A percentile compares a stretch with the other conserved stretches of the same genome.
Conservation (phyloP, 2,329 filamentous ascomycete genomes). For the Aspergillus uvarum region DNA sequence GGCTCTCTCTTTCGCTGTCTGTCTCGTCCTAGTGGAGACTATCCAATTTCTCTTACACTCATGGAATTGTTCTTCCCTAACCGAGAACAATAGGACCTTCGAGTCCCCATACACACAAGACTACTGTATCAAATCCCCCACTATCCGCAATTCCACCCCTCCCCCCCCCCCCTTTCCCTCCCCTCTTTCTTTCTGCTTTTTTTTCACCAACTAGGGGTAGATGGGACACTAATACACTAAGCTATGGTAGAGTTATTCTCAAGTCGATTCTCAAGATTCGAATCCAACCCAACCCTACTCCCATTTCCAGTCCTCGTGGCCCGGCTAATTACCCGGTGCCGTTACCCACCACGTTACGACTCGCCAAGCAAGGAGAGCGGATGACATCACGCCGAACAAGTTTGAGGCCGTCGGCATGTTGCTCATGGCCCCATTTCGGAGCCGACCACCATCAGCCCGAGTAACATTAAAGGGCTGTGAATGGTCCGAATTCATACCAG, state of each 20-base stretch:
- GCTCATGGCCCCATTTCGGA: slow-evolving; percentile 4
- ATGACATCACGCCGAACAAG: slow-evolving; percentile 15
- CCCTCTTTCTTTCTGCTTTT: not conserved
- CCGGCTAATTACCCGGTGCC: slow-evolving; percentile 3
- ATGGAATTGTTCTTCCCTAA: not conserved
- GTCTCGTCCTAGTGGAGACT: not conserved
- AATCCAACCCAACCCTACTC: not conserved
- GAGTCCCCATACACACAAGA: not conserved
- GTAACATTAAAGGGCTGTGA: slow-evolving; percentile 14
- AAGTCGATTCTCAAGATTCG: not conserved
- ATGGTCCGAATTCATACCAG: slow-evolving; percentile 4
- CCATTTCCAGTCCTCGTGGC: not conserved
- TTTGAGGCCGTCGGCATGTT: slow-evolving; percentile 2
- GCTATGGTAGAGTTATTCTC: not conserved
- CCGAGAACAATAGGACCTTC: not conserved
- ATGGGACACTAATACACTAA: too few relatives aligned
- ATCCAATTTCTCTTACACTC: not conserved
- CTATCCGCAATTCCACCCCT: not conserved
- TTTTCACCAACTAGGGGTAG: too few relatives aligned
- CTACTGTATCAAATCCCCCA: not conserved
- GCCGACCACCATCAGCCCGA: slow-evolving; percentile 5
- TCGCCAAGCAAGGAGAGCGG: slow-evolving; percentile 3
- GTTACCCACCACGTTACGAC: slow-evolving; percentile 2
- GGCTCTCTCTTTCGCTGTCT: not conserved
- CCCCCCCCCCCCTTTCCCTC: not conserved